These are phyloP conservation scores for Cladosporium colombiae DNA, from an alignment of 2,329 filamentous ascomycete genomes.

Conservation along the genomic window DNA sequence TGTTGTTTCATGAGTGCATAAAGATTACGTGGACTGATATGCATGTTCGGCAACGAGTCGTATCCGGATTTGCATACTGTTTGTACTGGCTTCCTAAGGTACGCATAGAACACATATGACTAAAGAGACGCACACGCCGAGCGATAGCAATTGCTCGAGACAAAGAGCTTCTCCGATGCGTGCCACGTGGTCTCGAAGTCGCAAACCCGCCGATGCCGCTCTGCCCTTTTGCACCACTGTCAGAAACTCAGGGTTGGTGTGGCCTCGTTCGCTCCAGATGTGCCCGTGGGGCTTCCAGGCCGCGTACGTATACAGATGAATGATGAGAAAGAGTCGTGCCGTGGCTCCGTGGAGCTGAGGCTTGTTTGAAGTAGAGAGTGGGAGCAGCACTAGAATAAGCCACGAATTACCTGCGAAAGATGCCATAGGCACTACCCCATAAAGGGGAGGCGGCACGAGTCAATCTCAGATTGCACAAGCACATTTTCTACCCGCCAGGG, in stretches of 20 bases:
- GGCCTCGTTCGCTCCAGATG: not conserved
- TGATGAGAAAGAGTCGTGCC: not conserved
- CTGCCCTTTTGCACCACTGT: not conserved
- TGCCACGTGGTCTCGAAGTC: not conserved
- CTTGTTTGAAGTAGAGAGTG: not conserved
- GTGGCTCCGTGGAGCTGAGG: not conserved
- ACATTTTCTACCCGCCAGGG: not conserved
- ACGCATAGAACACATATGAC: not conserved
- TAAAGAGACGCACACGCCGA: not conserved
- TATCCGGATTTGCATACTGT: not conserved
- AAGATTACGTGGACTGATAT: not conserved
- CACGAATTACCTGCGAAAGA: not conserved
- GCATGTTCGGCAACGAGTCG: not conserved
- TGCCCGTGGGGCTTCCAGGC: not conserved
- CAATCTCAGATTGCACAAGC: not conserved
- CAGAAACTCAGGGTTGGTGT: not conserved
- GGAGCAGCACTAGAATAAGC: not conserved
- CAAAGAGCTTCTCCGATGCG: not conserved
- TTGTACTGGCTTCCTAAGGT: not conserved
- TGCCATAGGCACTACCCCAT: not conserved
- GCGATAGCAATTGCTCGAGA: not conserved
- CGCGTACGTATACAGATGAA: not conserved
- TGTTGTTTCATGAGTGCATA: not conserved
- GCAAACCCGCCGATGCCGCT: not conserved
- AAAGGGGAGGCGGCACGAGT: not conserved